These are phyloP conservation scores for Boletus pseudopeckii DNA, from an alignment of 768 basidiomycete species.

Conservation along the genomic window DNA sequence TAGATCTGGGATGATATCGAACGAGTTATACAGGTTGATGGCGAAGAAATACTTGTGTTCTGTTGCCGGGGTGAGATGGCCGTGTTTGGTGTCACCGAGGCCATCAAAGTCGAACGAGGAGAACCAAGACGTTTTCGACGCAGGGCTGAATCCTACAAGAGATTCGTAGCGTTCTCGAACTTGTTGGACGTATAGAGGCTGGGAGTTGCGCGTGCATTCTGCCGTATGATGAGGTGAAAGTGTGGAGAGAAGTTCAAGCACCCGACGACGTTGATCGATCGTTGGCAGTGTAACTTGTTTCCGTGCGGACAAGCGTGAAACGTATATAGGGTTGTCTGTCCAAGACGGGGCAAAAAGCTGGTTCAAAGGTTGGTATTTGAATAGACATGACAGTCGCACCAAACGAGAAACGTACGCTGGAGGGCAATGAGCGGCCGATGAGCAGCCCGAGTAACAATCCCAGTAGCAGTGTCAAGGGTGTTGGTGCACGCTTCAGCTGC, in stretches of 20 bases:
- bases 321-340: conserved; percentile 50
- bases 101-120: conserved; percentile 45
- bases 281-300: conserved; percentile 75
- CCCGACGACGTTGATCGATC: conserved; percentile 76
- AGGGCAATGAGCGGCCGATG: conserved; percentile 48
- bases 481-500: conserved; percentile 47
- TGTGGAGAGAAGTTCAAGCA: conserved; percentile 82
- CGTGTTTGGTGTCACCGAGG: conserved; percentile 41
- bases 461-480: conserved; percentile 53
- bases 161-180: conserved; percentile 80
- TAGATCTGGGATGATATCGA: conserved; percentile 96
- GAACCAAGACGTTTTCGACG: conserved; percentile 58
- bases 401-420: conserved; percentile 24
- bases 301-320: conserved; percentile 49
- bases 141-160: conserved; percentile 74
- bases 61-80: conserved; percentile 39
- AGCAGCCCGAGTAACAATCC: conserved; percentile 62
- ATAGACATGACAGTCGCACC: background rate
- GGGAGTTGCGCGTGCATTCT: conserved; percentile 83
- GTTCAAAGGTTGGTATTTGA: background rate
- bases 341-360: conserved; percentile 41
- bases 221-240: conserved; percentile 91
- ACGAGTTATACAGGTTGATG: conserved; percentile 99
- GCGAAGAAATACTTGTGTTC: conserved; percentile 99
- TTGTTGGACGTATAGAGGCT: conserved; percentile 83